These are phyloP conservation scores for Solanum medicagineum DNA, from an alignment of 257 asterid genomes.

Conservation along the genomic window DNA sequence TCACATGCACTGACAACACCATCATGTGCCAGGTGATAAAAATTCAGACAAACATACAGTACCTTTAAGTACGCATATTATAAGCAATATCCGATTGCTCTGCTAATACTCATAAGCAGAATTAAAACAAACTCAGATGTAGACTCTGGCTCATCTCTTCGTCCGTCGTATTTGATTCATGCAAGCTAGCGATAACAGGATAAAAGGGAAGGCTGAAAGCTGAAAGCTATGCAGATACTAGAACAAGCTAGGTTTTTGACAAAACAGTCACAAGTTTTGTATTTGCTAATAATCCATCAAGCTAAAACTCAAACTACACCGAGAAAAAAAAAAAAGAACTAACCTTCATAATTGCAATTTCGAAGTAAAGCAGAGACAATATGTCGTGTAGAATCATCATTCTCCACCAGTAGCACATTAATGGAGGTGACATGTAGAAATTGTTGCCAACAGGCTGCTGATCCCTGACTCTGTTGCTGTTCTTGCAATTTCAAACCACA, in stretches of 20 bases:
- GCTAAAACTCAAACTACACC: background rate
- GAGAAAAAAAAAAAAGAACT: background rate
- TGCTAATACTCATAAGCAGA: background rate
- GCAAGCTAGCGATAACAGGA: background rate
- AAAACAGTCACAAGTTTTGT: background rate
- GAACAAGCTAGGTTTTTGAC: background rate
- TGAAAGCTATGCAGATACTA: background rate
- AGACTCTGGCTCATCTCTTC: background rate
- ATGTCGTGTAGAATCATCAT: slow-evolving; percentile 77
- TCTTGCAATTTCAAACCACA: slow-evolving; percentile 32
- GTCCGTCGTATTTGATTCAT: background rate
- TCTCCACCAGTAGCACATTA: slow-evolving; percentile 78
- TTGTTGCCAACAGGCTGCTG: slow-evolving; percentile 57
- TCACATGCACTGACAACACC: background rate
- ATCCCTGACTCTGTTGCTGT: slow-evolving; percentile 35
- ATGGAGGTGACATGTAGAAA: slow-evolving; percentile 82
- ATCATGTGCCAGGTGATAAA: background rate
- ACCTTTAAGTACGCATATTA: background rate
- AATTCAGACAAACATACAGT: background rate
- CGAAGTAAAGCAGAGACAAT: slow-evolving; percentile 80
- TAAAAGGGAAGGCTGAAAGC: background rate
- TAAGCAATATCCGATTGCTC: background rate
- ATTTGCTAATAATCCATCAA: background rate
- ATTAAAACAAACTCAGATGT: background rate
- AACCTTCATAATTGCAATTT: slow-evolving; percentile 91